A percentile compares a stretch with the other conserved stretches of the same genome.
Evolutionary conservation across 2,329 filamentous ascomycete species (phyloP).

Genomic region (Colletotrichum tanaceti): DNA sequence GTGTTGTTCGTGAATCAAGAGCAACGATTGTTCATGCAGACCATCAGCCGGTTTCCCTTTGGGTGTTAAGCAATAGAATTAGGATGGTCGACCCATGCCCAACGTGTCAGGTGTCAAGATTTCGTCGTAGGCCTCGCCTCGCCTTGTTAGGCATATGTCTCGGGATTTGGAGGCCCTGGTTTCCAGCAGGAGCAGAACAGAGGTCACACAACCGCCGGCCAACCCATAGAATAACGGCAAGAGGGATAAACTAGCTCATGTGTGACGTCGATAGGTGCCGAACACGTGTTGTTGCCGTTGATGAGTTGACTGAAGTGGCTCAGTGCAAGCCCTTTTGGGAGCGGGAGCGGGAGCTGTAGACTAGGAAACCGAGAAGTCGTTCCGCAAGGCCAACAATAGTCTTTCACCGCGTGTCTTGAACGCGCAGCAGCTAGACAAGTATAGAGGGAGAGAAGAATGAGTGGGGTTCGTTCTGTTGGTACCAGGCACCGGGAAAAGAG

Average conservation of each 20-base stretch:
- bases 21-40: neutral
- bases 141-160: neutral
- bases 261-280: neutral
- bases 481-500: too few species aligned
- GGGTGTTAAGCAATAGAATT: slow-evolving; percentile 2
- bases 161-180: neutral
- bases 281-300: neutral
- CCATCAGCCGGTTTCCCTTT: neutral
- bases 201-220: neutral
- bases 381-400: neutral
- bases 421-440: too few species aligned
- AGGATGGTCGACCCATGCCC: slow-evolving; percentile 24
- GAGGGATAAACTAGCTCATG: too few species aligned
- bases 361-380: too few species aligned
- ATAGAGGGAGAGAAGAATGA: too few species aligned
- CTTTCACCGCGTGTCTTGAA: neutral
- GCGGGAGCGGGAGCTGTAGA: neutral
- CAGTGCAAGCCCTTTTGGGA: too few species aligned
- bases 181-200: neutral
- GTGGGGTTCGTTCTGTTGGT: too few species aligned
- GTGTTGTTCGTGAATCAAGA: neutral
- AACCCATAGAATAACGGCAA: neutral
- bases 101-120: neutral
- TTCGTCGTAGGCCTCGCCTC: neutral
- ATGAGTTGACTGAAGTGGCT: neutral